Percentiles rank a stretch among this genome's conserved stretches.
phyloP scores from a whole-genome alignment of 306 rosid genomes.

The Pachyrhizus erosus region DNA sequence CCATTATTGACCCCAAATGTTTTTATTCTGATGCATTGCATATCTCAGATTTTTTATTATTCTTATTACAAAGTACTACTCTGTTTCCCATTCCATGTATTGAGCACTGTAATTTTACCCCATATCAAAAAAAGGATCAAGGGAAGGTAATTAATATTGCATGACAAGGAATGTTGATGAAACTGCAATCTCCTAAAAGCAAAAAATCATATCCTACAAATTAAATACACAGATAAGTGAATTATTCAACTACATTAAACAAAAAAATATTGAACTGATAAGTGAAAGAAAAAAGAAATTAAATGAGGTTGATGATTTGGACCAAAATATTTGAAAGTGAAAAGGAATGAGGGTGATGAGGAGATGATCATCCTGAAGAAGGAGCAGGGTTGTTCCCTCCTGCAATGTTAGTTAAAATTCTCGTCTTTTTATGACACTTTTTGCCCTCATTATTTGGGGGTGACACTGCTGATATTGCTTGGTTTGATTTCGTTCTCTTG shows the following conservation, averaged over 20 bases:
- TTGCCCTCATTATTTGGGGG: slow-evolving; percentile 40
- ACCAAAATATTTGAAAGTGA: neutral
- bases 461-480: neutral
- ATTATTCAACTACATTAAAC: neutral
- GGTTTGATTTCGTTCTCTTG: neutral
- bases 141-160: neutral
- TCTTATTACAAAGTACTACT: neutral
- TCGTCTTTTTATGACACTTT: slow-evolving; percentile 55
- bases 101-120: neutral
- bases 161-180: neutral
- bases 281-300: neutral
- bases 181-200: slow-evolving; percentile 5
- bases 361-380: neutral
- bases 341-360: neutral
- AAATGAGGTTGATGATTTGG: neutral
- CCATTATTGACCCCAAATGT: slow-evolving; percentile 24
- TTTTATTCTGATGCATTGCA: neutral
- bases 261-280: neutral
- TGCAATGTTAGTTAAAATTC: slow-evolving; percentile 41
- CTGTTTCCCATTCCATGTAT: neutral
- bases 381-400: neutral
- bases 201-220: neutral
- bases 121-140: neutral
- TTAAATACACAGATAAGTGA: neutral
- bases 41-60: neutral